phyloP scores from a whole-genome alignment of 208 protist species.

The Leishmania gerbilli region DNA sequence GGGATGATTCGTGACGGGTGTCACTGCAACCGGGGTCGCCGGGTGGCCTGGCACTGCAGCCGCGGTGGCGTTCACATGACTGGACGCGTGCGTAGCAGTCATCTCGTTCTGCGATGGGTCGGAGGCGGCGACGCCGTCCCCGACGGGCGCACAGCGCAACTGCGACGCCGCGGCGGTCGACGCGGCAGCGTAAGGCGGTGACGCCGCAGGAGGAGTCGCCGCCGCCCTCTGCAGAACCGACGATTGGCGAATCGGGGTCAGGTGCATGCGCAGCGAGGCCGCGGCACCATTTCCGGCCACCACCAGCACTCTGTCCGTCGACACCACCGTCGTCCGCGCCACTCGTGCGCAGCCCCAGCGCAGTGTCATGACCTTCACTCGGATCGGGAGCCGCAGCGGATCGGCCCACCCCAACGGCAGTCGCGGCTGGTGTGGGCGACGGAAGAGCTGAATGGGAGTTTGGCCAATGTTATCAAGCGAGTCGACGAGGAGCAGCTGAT shows the following conservation, averaged over 20 bases:
- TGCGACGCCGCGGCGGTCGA: neutral
- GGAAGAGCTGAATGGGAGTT: conserved; percentile 97
- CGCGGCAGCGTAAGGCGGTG: conserved; percentile 2
- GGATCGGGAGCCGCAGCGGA: conserved; percentile 35
- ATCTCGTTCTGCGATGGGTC: neutral
- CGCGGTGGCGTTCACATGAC: neutral
- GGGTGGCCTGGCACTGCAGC: neutral
- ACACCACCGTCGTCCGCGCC: conserved; percentile 32
- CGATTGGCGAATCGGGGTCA: conserved; percentile 24
- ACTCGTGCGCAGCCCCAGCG: conserved; percentile 57
- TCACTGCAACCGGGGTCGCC: neutral
- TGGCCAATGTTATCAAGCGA: conserved; percentile 98
- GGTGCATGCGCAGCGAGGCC: conserved; percentile 31
- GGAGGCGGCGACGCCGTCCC: neutral
- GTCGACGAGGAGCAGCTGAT: conserved; percentile 80
- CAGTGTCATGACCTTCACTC: conserved; percentile 50
- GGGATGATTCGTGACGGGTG: neutral
- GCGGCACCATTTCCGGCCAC: conserved; percentile 28
- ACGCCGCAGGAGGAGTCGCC: neutral
- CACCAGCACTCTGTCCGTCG: conserved; percentile 33
- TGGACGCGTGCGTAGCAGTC: neutral
- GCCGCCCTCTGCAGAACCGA: neutral
- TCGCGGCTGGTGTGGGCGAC: conserved; percentile 75
- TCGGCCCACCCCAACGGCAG: conserved; percentile 41
- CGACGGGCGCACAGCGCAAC: neutral